These are phyloP conservation scores for Sporopachydermia quercuum DNA, from an alignment of 805 yeast species.

Conservation along the genomic window DNA sequence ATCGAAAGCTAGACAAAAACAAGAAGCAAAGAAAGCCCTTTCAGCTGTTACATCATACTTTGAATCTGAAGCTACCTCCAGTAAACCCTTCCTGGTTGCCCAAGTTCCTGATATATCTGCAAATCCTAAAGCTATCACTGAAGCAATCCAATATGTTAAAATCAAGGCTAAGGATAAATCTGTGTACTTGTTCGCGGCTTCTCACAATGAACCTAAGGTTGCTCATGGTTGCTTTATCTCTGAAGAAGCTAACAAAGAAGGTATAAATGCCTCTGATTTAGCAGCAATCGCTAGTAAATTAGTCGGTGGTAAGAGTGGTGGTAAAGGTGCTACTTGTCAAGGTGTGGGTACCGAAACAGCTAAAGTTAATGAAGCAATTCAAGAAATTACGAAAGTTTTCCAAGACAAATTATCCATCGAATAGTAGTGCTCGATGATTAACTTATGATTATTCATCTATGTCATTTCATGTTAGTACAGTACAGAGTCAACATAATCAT, in stretches of 20 bases:
- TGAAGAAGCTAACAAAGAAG: slow-evolving; percentile 50
- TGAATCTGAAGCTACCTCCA: slow-evolving; percentile 29
- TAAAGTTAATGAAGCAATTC: slow-evolving; percentile 60
- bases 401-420: slow-evolving; percentile 32
- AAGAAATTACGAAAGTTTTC: slow-evolving; percentile 47
- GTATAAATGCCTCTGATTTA: slow-evolving; percentile 61
- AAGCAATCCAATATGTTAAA: slow-evolving; percentile 76
- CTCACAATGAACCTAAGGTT: slow-evolving; percentile 41
- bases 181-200: slow-evolving; percentile 68
- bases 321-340: slow-evolving; percentile 91
- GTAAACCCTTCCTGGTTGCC: slow-evolving; percentile 46
- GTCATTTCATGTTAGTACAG: too few species aligned
- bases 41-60: slow-evolving; percentile 67
- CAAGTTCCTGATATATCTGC: slow-evolving; percentile 50
- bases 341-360: slow-evolving; percentile 85
- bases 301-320: slow-evolving; percentile 97
- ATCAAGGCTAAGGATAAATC: slow-evolving; percentile 61
- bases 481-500: too few species aligned
- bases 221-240: slow-evolving; percentile 93
- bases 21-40: slow-evolving; percentile 67
- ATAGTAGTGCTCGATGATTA: neutral
- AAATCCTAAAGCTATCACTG: slow-evolving; percentile 88
- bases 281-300: slow-evolving; percentile 53
- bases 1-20: slow-evolving; percentile 74
- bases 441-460: too few species aligned